A percentile compares a stretch with the other conserved stretches of the same genome.
These are phyloP conservation scores for Cornus florida DNA, from an alignment of 148 eudicot species.

Conservation along the genomic window DNA sequence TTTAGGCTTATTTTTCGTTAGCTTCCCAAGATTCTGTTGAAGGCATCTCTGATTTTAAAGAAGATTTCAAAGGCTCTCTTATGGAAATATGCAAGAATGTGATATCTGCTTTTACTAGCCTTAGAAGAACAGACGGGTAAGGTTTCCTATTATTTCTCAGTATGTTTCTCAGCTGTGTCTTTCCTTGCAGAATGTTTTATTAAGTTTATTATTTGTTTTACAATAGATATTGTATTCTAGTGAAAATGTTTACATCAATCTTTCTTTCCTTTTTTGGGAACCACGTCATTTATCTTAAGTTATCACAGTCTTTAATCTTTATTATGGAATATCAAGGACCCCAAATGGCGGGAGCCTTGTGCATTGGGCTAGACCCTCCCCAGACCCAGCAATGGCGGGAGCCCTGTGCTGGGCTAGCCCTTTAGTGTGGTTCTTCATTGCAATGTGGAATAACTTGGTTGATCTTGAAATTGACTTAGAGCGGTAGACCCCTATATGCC, in stretches of 20 bases:
- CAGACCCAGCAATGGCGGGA: too few relatives aligned
- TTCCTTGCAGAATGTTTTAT: background rate
- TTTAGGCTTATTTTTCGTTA: conserved; percentile 71
- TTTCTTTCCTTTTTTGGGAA: background rate
- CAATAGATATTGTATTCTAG: background rate
- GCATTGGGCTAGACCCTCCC: too few relatives aligned
- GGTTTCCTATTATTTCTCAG: conserved; percentile 17
- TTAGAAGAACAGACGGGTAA: conserved; percentile 53
- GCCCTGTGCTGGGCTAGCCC: too few relatives aligned
- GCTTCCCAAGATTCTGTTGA: conserved; percentile 38
- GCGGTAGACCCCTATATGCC: background rate
- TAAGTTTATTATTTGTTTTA: background rate
- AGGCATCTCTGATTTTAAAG: conserved; percentile 30
- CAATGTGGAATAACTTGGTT: too few relatives aligned
- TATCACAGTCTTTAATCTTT: background rate
- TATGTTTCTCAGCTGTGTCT: background rate
- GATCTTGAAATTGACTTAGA: background rate
- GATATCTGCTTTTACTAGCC: conserved; percentile 61
- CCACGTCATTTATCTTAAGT: background rate
- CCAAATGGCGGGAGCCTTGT: too few relatives aligned
- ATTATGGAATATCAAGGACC: background rate
- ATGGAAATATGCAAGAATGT: conserved; percentile 52
- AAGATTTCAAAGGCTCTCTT: conserved; percentile 41
- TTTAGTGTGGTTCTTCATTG: too few relatives aligned
- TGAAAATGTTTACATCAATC: background rate